These are phyloP conservation scores for Bacidia rubella DNA, from an alignment of 495 filamentous ascomycete genomes.

Conservation along the genomic window DNA sequence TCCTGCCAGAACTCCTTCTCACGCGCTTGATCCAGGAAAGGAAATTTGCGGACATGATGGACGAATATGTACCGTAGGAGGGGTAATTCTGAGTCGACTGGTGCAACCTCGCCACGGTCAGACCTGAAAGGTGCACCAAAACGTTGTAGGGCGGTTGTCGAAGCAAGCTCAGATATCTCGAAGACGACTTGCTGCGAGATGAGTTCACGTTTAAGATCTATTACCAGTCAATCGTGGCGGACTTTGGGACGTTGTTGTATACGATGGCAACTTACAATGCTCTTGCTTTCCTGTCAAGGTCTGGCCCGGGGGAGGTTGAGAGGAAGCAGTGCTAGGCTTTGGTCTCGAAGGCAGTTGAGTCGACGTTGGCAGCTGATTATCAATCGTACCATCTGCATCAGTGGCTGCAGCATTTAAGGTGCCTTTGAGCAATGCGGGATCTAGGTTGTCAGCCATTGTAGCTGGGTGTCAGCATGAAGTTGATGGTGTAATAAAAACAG, in stretches of 20 bases:
- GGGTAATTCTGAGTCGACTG: conserved; percentile 86
- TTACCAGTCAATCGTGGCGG: conserved; percentile 19
- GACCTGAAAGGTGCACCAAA: conserved; percentile 94
- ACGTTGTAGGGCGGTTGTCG: conserved; percentile 81
- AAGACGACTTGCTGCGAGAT: conserved; percentile 74
- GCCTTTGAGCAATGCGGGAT: neutral
- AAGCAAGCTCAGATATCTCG: conserved; percentile 85
- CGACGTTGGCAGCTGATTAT: neutral
- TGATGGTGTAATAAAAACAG: neutral
- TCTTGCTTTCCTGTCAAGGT: conserved; percentile 92
- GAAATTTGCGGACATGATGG: conserved; percentile 93
- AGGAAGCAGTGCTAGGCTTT: conserved; percentile 3
- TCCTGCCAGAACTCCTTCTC: conserved; percentile 99
- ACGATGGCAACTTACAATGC: conserved; percentile 55
- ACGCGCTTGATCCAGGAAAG: conserved; percentile 85
- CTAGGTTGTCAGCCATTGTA: neutral
- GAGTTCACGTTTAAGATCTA: conserved; percentile 93
- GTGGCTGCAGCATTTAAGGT: neutral
- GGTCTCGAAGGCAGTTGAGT: neutral
- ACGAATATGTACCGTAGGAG: conserved; percentile 96
- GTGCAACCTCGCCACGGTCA: conserved; percentile 80
- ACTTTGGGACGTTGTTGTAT: neutral
- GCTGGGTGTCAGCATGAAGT: neutral
- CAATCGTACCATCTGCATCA: neutral
- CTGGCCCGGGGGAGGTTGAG: conserved; percentile 32